Evolutionary conservation across 345 rosid species (phyloP).

Genomic region (Eucalyptus sideroxylon): DNA sequence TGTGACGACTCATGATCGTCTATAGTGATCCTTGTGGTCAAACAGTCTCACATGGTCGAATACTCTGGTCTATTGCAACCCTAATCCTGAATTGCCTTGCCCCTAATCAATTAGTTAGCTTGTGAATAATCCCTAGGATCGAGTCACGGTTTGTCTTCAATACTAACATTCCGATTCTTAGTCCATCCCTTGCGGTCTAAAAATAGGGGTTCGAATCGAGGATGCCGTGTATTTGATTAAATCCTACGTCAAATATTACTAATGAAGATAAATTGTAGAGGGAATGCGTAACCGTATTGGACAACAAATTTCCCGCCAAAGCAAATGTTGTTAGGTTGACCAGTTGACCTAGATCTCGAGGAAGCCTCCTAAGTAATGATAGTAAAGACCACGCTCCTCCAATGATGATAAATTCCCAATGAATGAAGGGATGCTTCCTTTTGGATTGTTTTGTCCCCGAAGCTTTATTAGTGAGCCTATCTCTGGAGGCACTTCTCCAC

Average conservation of each 20-base stretch:
- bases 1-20: fast-evolving
- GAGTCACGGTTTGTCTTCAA: no score
- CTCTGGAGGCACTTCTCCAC: background rate
- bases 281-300: background rate
- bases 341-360: background rate
- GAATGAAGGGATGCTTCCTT: background rate
- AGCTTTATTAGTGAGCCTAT: background rate
- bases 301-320: background rate
- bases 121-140: no score
- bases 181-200: no score
- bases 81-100: no score
- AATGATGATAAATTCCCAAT: background rate
- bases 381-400: background rate
- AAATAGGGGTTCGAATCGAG: no score
- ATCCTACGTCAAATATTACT: background rate
- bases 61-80: fast-evolving
- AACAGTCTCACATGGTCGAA: no score
- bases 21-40: no score
- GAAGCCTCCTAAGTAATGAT: background rate
- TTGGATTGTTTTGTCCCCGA: background rate
- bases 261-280: background rate
- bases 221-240: background rate
- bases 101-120: fast-evolving
- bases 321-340: background rate
- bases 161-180: no score